A percentile compares a stretch with the other conserved stretches of the same genome.
Evolutionary conservation across 2,329 filamentous ascomycete genomes (phyloP).

Genomic region (Trichoderma harzianum): DNA sequence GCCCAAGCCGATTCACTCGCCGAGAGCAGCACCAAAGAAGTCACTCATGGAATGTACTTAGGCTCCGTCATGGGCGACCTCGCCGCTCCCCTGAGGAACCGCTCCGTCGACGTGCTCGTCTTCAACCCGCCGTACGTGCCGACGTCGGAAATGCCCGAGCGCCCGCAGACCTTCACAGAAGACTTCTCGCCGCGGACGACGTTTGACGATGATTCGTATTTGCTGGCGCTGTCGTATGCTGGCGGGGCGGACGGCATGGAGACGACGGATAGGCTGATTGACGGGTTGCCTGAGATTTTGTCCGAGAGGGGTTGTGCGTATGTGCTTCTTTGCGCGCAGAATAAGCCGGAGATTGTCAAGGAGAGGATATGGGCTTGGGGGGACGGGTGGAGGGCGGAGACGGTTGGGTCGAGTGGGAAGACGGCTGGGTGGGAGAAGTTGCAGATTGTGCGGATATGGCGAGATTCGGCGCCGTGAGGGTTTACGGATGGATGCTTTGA

Average conservation of each 20-base stretch:
- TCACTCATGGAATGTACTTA: conserved; percentile 53
- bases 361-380: conserved; percentile 53
- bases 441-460: conserved; percentile 84
- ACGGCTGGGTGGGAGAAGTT: conserved; percentile 93
- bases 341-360: conserved; percentile 75
- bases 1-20: conserved; percentile 35
- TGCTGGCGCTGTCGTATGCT: conserved; percentile 83
- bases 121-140: conserved; percentile 99
- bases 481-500: neutral
- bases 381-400: conserved; percentile 66
- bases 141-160: conserved; percentile 66
- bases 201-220: conserved; percentile 78
- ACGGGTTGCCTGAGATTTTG: conserved; percentile 63
- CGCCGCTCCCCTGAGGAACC: conserved; percentile 53
- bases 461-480: conserved; percentile 34
- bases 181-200: conserved; percentile 32
- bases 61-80: conserved; percentile 71
- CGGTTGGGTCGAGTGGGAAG: conserved; percentile 78
- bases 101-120: conserved; percentile 73
- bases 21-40: neutral
- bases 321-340: conserved; percentile 84
- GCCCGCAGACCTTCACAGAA: conserved; percentile 34
- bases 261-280: conserved; percentile 76
- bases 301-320: conserved; percentile 74
- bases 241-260: conserved; percentile 92